Base-by-base conservation (phyloP, 345 rosid genomes). In the Cardiospermum halicacabum region DNA sequence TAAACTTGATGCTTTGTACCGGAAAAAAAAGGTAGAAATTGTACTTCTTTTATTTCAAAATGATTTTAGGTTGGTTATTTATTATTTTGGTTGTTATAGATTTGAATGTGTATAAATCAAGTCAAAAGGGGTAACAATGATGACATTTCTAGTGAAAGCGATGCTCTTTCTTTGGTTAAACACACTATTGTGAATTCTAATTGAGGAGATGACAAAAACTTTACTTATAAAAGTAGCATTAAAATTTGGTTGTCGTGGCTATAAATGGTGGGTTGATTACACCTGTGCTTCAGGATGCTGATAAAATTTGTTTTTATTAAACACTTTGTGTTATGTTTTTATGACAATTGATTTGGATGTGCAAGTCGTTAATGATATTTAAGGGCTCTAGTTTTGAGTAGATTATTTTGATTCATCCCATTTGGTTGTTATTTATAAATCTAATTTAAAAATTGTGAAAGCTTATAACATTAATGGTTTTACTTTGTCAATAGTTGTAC, bases 221-320 rank as follows among this genome's bases (percentile, higher is more conserved):
- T 88, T 76, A 88, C 89, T 49, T 88, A 85, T 66, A 94, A 91
- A 27, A 79, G 88, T 65, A 87, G 81, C 72, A 82, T 94, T 75
- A 94, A 91, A 74, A 76, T 94, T 67, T 95, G 26, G 99, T 94
- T 56, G 99, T 96, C 70, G 99, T 94, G 69, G 97, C 99, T 56
- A 79, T 88, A 1, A 95, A 91, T 65, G 97, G 96, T 25, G 97
- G 97, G 60, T 65, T 94, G 72, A 87, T 91, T 69, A 94, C 99
- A 15, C 97, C 97, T 0, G 99, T 94, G 65, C 99, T 94, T 77
- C 89, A 85, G 73, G 95, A 89, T 71, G 97, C 96, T n/a, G 89
- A 94, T 71, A 87, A 94, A 95, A 97, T 93, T 65, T 30, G 67
- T 32, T 69, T 53, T 9, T 18, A 49, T 25, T 30, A 22, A 7